Percentiles rank a stretch among this genome's conserved stretches.
Conservation (phyloP, 805 yeast genomes). For the Candida pini region DNA sequence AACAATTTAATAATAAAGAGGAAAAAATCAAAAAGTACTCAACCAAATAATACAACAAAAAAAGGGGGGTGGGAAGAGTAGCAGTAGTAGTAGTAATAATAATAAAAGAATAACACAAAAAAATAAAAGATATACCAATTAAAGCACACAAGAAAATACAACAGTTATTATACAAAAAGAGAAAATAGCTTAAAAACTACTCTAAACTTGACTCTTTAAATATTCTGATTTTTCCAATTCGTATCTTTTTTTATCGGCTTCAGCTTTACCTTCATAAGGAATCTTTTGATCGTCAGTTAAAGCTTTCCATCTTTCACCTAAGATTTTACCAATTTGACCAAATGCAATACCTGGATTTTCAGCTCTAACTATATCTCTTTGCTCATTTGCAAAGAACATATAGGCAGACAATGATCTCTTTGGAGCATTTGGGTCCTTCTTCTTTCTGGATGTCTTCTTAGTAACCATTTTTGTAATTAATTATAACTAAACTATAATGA, state of each 20-base stretch:
- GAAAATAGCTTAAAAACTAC: background rate
- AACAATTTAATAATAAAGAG: background rate
- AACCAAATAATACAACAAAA: too few relatives aligned
- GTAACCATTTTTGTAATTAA: conserved; percentile 22
- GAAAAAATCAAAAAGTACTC: background rate
- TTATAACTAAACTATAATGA: too few relatives aligned
- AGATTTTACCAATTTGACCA: conserved; percentile 90
- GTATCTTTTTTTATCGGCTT: conserved; percentile 94
- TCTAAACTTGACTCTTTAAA: conserved; percentile 29
- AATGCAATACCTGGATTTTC: conserved; percentile 96
- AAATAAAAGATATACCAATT: background rate
- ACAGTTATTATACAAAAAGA: background rate
- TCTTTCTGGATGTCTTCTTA: conserved; percentile 30
- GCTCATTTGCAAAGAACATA: conserved; percentile 98
- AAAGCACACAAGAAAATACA: too few relatives aligned
- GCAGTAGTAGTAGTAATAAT: too few relatives aligned
- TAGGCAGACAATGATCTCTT: conserved; percentile 97
- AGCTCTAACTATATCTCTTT: conserved; percentile 91
- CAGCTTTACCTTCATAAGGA: conserved; percentile 93
- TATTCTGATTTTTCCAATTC: conserved; percentile 93
- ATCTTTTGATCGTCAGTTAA: conserved; percentile 73
- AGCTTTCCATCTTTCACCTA: conserved; percentile 97
- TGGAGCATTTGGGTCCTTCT: conserved; percentile 93
- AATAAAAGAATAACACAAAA: too few relatives aligned
- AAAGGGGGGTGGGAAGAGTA: too few relatives aligned